phyloP scores from a whole-genome alignment of 2,329 filamentous ascomycete species.

The Diaporthe caulivora region DNA sequence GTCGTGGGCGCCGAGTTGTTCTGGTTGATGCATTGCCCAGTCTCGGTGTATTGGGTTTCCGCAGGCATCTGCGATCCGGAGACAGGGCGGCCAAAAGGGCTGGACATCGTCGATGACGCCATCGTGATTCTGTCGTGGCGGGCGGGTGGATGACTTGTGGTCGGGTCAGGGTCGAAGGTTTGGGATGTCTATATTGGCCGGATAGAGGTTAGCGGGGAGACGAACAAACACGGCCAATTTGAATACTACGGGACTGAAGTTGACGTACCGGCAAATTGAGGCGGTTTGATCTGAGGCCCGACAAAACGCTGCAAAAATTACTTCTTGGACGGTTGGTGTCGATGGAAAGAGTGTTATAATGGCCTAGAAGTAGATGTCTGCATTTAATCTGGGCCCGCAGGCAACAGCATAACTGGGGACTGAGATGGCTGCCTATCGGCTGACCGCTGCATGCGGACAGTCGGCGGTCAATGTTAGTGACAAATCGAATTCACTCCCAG shows the following conservation, averaged over 20 bases:
- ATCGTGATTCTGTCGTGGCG: neutral
- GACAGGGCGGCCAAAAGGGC: neutral
- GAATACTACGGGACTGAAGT: neutral
- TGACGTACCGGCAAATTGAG: neutral
- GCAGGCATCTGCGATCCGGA: neutral
- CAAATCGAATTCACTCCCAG: neutral
- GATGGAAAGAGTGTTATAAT: neutral
- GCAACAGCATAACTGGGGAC: constrained; percentile 14
- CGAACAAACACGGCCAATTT: neutral
- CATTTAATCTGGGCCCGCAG: neutral
- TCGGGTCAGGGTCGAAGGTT: neutral
- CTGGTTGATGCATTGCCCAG: too few relatives aligned
- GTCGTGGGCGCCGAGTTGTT: neutral
- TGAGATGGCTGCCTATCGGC: constrained; percentile 2
- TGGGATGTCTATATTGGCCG: neutral
- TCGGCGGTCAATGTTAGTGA: neutral
- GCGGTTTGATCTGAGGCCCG: too few relatives aligned
- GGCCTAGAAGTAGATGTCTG: neutral
- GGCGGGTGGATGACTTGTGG: neutral
- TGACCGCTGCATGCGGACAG: neutral
- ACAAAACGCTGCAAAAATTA: too few relatives aligned
- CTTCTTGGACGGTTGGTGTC: neutral
- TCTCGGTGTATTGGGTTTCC: too few relatives aligned
- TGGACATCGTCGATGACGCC: neutral
- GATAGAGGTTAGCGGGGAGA: constrained; percentile 12